Evolutionary conservation across 2,329 filamentous ascomycete genomes (phyloP).

Genomic region (Diplodia mutila): DNA sequence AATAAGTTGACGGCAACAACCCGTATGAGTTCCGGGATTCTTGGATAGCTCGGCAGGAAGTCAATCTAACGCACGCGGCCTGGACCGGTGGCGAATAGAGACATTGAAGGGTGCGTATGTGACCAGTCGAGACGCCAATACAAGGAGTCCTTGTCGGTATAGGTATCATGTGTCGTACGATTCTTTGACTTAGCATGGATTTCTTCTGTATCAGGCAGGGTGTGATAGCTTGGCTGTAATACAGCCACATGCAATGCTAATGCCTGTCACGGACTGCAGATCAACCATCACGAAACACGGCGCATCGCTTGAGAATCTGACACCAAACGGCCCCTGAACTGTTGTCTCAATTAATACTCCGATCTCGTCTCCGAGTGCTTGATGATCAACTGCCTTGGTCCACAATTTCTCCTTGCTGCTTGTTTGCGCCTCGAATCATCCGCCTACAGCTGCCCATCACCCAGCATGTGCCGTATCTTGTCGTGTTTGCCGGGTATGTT

Average conservation of each 20-base stretch:
- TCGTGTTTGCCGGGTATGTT: too few relatives aligned
- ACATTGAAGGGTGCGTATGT: background rate
- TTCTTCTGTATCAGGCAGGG: background rate
- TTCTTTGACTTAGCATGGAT: background rate
- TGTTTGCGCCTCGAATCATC: background rate
- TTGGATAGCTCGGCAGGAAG: background rate
- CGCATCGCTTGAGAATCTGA: background rate
- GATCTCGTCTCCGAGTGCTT: background rate
- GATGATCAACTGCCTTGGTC: background rate
- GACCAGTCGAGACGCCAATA: background rate
- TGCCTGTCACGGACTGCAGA: background rate
- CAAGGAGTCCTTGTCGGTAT: background rate
- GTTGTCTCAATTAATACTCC: background rate
- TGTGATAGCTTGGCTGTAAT: background rate
- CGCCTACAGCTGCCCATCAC: too few relatives aligned
- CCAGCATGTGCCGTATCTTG: too few relatives aligned
- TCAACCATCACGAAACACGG: background rate
- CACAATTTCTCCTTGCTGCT: background rate
- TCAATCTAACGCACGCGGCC: background rate
- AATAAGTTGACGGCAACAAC: background rate
- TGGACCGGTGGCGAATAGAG: background rate
- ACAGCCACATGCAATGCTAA: background rate
- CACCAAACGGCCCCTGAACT: background rate
- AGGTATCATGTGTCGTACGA: slow-evolving; percentile 17
- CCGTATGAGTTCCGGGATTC: background rate